Base-by-base conservation (phyloP, 2,329 filamentous ascomycete species). In the Uncinocarpus reesii region DNA sequence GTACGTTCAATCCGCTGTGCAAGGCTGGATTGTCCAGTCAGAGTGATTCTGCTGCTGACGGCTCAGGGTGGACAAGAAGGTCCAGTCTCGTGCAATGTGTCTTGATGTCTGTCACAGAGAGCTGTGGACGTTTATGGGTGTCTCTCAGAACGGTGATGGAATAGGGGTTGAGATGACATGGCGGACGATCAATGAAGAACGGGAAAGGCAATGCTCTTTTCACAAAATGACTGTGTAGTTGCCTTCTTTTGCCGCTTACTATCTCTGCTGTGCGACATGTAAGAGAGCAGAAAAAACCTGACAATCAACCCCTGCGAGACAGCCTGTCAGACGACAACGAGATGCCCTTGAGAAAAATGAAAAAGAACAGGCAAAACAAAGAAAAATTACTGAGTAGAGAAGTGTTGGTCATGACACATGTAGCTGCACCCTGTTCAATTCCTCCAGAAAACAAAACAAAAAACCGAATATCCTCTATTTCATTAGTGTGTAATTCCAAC, bases 341-440 rank as follows among this genome's bases (percentile, higher is more conserved):
- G n/a, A n/a, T n/a, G n/a, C n/a, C n/a, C n/a, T n/a, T n/a, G n/a
- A n/a, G n/a, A n/a, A n/a, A n/a, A n/a, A n/a, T n/a, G n/a, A n/a
- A n/a, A n/a, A n/a, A n/a, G n/a, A n/a, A 36, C 2, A 36, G 10
- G 8, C 4, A 20, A 7, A 16, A 16, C 7, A 32, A 42, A 31
- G 20, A 42, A 42, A 21, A 40, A 21, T 20, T 31, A 15, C 16
- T 42, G 40, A 42, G 40, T 28, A 31, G 40, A 42, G 40, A 31
- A 20, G 15, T 32, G 26, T 28, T 42, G 38, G n/a, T 29, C 38
- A 31, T 16, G 8, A 42, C 38, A 31, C 16, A 21, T 29, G 38
- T 18, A 29, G 15, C 28, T 41, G 38, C 38, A 29, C 38, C 24
- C 38, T 29, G 18, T 41, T 16, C 38, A 24, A 28, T n/a, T 28